Evolutionary conservation across 2,329 filamentous ascomycete species (phyloP), one percentile per base, ranked within the genome.

Genomic region (Pseudogymnoascus sp.): DNA sequence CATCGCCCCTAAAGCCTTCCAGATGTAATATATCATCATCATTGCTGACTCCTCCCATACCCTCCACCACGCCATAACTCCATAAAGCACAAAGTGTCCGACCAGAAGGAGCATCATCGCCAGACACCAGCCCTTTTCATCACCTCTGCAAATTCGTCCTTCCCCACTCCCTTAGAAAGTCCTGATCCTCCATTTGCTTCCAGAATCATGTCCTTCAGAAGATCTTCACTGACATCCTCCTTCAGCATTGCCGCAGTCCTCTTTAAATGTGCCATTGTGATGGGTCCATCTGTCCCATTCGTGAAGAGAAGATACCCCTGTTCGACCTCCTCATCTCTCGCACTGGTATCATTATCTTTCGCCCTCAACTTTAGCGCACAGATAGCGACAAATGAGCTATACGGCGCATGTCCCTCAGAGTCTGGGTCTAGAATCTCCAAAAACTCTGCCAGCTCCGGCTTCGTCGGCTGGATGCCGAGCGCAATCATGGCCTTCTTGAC

Each of bases 121-220:
- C 70, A 73, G 50, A 72, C 67, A 31, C 71, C 71, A 14, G 71
- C 71, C 64, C 71, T 69, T 62, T 69, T 70, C 70, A 72, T 68
- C 2, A 73, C 68, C 3, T 60, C 65, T 65, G 72, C 70, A 68
- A 72, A 71, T 38, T 47, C 56, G 61, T 89, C 87, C 71, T 87
- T 79, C 42, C 80, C 84, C 8, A 96, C 93, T 6, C 89, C 91
- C 63, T 80, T 82, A 38, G 80, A 84, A 10, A 89, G 82, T 14
- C 89, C 87, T 3, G 82, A 85, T 1, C 90, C 91, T 2, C 90
- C 90, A 75, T 96, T 97, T 59, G 93, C 95, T 80, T 97, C 93
- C 59, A 92, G 79, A 64, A 99, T 88, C 95, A 99, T 99, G 78
- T 97, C 92, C 77, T 85, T 86, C 72, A 99, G 78, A 72, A 96